phyloP scores from a whole-genome alignment of 176 grass and related monocot genomes.

The Metroxylon sagu region DNA sequence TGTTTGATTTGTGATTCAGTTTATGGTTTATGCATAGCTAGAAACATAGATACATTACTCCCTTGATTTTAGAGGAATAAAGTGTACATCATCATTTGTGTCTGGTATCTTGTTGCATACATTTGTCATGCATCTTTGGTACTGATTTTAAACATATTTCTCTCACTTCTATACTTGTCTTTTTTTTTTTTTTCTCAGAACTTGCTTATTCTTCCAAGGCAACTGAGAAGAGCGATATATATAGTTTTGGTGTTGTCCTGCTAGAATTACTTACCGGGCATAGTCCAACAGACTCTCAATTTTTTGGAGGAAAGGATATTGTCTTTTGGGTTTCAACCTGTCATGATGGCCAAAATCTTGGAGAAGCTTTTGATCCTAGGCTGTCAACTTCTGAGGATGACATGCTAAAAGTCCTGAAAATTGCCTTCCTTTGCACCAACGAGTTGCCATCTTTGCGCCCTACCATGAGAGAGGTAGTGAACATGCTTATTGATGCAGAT shows the following conservation, averaged over 20 bases:
- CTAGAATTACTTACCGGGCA: slow-evolving; percentile 60
- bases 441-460: slow-evolving; percentile 32
- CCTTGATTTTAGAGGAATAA: too few relatives aligned
- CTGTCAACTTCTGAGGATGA: slow-evolving; percentile 31
- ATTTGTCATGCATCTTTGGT: too few relatives aligned
- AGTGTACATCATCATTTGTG: too few relatives aligned
- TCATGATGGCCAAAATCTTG: slow-evolving; percentile 24
- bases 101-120: too few relatives aligned
- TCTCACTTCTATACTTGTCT: neutral
- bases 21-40: too few relatives aligned
- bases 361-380: slow-evolving; percentile 37
- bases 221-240: slow-evolving; percentile 47
- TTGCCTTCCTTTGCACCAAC: slow-evolving; percentile 42
- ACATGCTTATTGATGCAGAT: slow-evolving; percentile 59
- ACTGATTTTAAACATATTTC: too few relatives aligned
- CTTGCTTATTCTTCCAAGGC: slow-evolving; percentile 52
- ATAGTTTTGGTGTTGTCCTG: slow-evolving; percentile 47
- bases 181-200: slow-evolving; percentile 24
- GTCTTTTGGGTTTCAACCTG: slow-evolving; percentile 39
- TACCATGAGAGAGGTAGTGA: slow-evolving; percentile 64
- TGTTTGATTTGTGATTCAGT: too few relatives aligned
- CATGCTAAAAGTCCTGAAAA: slow-evolving; percentile 54
- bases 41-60: too few relatives aligned
- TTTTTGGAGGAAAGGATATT: slow-evolving; percentile 30
- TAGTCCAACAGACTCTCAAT: slow-evolving; percentile 32